Evolutionary conservation across 257 asterid genomes (phyloP).

Genomic region (Scutellaria galericulata): DNA sequence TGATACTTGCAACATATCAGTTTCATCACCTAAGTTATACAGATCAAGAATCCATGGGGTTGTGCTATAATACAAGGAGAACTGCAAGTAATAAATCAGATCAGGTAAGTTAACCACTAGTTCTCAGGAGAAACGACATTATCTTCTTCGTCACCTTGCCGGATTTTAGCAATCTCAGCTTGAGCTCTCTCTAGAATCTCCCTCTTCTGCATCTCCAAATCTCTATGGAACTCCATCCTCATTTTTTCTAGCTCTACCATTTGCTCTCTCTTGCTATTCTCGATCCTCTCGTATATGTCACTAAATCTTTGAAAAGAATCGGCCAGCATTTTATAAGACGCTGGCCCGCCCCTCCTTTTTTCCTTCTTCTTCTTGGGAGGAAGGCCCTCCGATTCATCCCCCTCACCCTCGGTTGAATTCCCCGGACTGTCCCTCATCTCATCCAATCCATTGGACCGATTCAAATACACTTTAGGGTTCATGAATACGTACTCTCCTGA

Average conservation of each 20-base stretch:
- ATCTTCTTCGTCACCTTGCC: slow-evolving; percentile 67
- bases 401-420: slow-evolving; percentile 52
- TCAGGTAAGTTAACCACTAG: slow-evolving; percentile 41
- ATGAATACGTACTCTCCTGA: slow-evolving; percentile 73
- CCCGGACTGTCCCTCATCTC: slow-evolving; percentile 87
- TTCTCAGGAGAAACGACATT: slow-evolving; percentile 55
- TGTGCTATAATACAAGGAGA: slow-evolving; percentile 50
- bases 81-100: slow-evolving; percentile 22
- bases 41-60: slow-evolving; percentile 26
- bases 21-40: slow-evolving; percentile 36
- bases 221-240: slow-evolving; percentile 84
- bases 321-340: slow-evolving; percentile 66
- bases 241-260: slow-evolving; percentile 81
- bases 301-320: slow-evolving; percentile 79
- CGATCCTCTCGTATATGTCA: slow-evolving; percentile 77
- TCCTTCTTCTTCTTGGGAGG: slow-evolving; percentile 52
- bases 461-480: slow-evolving; percentile 59
- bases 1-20: slow-evolving; percentile 20
- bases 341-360: slow-evolving; percentile 29
- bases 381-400: slow-evolving; percentile 55
- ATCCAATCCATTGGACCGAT: slow-evolving; percentile 66
- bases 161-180: slow-evolving; percentile 75
- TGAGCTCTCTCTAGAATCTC: slow-evolving; percentile 83
- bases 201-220: slow-evolving; percentile 76
- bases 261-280: slow-evolving; percentile 76